These are phyloP conservation scores for Calonectria fujianensis DNA, from an alignment of 2,329 filamentous ascomycete genomes.

Conservation along the genomic window DNA sequence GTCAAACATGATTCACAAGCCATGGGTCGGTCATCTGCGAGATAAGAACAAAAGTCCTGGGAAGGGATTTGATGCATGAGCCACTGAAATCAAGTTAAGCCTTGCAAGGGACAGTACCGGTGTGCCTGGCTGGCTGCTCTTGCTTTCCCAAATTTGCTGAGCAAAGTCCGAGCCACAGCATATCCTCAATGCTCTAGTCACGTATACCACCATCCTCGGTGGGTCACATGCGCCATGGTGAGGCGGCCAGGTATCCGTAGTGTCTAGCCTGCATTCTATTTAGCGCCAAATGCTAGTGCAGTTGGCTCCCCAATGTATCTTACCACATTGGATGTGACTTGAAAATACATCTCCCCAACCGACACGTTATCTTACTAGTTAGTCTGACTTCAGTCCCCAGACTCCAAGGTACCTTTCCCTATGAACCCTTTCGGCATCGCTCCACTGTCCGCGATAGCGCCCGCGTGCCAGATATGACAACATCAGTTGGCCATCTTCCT, in stretches of 20 bases:
- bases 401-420: constrained; percentile 24
- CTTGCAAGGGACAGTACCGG: not conserved
- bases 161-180: constrained; percentile 21
- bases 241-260: constrained; percentile 14
- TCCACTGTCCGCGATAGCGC: constrained; percentile 49
- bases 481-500: constrained; percentile 52
- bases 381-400: constrained; percentile 30
- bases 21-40: not conserved
- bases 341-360: constrained; percentile 26
- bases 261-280: constrained; percentile 8
- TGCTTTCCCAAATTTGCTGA: constrained; percentile 28
- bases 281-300: not conserved
- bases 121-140: constrained; percentile 5
- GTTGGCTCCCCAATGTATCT: not conserved
- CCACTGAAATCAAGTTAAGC: constrained; percentile 20
- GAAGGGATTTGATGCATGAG: not conserved
- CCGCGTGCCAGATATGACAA: constrained; percentile 55
- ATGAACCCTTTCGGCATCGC: constrained; percentile 41
- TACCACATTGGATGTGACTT: rapidly evolving
- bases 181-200: constrained; percentile 12
- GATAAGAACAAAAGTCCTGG: not conserved
- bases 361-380: constrained; percentile 18
- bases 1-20: not conserved
- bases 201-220: constrained; percentile 2
- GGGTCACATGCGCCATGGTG: constrained; percentile 46